Conservation (phyloP, 2,329 filamentous ascomycete genomes). For the Diaporthe vexans region DNA sequence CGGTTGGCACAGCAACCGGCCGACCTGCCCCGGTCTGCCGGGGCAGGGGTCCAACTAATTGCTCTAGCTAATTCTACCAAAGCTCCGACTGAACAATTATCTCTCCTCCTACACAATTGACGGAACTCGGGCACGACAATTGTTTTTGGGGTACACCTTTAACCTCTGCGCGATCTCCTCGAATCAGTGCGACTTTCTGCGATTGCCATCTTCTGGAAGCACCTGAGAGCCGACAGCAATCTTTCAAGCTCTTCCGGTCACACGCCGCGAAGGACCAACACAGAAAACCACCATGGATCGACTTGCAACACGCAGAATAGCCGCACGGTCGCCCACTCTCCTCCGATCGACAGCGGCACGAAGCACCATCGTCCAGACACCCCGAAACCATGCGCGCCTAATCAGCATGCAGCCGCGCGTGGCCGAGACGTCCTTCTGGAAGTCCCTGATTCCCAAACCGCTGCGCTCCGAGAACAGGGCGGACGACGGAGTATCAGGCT, state of each 20-base stretch:
- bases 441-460: conserved; percentile 77
- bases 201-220: neutral
- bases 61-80: neutral
- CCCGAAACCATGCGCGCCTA: conserved; percentile 27
- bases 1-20: conserved; percentile 28
- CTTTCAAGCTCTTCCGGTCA: conserved; percentile 10
- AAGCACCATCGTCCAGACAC: neutral
- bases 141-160: neutral
- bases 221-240: neutral
- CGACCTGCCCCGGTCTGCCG: neutral
- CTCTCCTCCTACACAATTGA: neutral
- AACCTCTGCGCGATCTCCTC: neutral
- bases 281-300: conserved; percentile 33
- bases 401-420: conserved; percentile 47
- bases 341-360: neutral
- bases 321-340: neutral
- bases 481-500: conserved; percentile 48
- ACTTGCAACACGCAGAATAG: conserved; percentile 25
- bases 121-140: neutral
- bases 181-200: neutral
- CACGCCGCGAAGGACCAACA: neutral
- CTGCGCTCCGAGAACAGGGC: conserved; percentile 60
- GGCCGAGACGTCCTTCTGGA: conserved; percentile 72
- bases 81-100: conserved; percentile 2
- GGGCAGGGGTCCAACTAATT: conserved; percentile 11